Conservation (phyloP, 2,329 filamentous ascomycete genomes). For the Teratosphaeria epicoccoides region DNA sequence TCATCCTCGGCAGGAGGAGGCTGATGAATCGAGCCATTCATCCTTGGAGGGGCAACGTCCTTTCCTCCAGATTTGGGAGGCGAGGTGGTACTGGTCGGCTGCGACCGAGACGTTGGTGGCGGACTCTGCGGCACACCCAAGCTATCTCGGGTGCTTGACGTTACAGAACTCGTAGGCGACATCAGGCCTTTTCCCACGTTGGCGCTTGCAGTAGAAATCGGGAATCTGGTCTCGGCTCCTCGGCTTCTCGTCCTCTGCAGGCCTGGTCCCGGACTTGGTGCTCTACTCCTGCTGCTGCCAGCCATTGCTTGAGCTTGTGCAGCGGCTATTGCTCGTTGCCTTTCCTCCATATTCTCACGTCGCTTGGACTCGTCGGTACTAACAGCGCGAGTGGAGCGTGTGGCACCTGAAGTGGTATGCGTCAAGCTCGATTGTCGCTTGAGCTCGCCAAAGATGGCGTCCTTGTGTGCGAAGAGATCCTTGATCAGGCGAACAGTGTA, state of each 20-base stretch:
- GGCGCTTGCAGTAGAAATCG: constrained; percentile 50
- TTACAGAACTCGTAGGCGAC: constrained; percentile 21
- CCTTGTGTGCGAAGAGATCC: constrained; percentile 88
- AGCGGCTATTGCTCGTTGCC: constrained; percentile 65
- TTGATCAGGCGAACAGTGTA: constrained; percentile 83
- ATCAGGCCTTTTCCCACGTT: constrained; percentile 30
- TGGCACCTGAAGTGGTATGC: constrained; percentile 51
- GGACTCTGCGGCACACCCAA: constrained; percentile 61
- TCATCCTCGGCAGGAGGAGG: constrained; percentile 20
- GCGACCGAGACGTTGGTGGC: constrained; percentile 8
- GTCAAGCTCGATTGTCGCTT: constrained; percentile 75
- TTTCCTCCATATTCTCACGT: constrained; percentile 86
- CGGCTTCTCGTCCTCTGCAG: constrained; percentile 71
- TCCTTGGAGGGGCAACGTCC: constrained; percentile 1
- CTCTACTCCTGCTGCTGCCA: constrained; percentile 15
- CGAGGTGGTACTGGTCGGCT: constrained; percentile 5
- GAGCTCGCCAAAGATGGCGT: constrained; percentile 87
- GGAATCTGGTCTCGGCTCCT: constrained; percentile 61
- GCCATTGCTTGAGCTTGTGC: constrained; percentile 17
- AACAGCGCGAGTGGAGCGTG: constrained; percentile 61
- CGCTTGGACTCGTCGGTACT: constrained; percentile 94
- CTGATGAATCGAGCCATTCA: constrained; percentile 22
- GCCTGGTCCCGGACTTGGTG: constrained; percentile 40
- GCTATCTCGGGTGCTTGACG: constrained; percentile 46
- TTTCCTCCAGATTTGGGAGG: constrained; percentile 8